These are phyloP conservation scores for Podospora pseudoanserina DNA, from an alignment of 495 filamentous ascomycete species.

Conservation along the genomic window DNA sequence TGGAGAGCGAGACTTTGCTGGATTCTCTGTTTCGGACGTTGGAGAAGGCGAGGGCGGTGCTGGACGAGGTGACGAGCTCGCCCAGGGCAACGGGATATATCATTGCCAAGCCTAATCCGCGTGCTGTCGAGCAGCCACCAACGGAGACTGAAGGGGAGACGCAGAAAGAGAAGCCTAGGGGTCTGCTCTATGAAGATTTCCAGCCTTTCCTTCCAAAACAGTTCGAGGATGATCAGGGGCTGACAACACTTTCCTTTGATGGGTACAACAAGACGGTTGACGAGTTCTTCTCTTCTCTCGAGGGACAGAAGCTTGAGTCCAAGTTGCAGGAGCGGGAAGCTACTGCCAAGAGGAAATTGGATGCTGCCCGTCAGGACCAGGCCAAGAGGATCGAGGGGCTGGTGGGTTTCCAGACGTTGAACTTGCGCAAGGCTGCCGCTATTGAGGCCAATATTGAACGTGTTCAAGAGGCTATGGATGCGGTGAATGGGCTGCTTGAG, in stretches of 20 bases:
- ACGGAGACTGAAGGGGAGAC: conserved; percentile 41
- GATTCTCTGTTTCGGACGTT: conserved; percentile 61
- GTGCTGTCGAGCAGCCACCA: conserved; percentile 21
- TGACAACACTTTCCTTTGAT: conserved; percentile 68
- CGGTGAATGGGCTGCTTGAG: conserved; percentile 80
- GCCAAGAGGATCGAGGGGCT: conserved; percentile 76
- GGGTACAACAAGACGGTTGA: conserved; percentile 92
- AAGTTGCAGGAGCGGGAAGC: conserved; percentile 75
- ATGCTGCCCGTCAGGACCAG: conserved; percentile 76
- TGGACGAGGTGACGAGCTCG: conserved; percentile 57
- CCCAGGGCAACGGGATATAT: conserved; percentile 75
- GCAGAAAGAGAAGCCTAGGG: conserved; percentile 39
- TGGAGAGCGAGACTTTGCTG: conserved; percentile 61
- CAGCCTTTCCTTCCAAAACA: conserved; percentile 89
- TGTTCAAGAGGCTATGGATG: conserved; percentile 86
- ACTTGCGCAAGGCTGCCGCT: conserved; percentile 82
- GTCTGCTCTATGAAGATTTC: conserved; percentile 85
- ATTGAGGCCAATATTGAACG: conserved; percentile 85
- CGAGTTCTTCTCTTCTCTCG: conserved; percentile 93
- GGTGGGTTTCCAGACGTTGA: conserved; percentile 72
- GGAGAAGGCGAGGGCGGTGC: conserved; percentile 60
- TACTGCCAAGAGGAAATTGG: conserved; percentile 74
- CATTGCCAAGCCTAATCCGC: conserved; percentile 62
- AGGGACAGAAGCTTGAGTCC: conserved; percentile 88
- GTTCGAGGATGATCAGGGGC: conserved; percentile 62